Base-by-base conservation (phyloP, 805 yeast species). In the Kuraishia molischiana region DNA sequence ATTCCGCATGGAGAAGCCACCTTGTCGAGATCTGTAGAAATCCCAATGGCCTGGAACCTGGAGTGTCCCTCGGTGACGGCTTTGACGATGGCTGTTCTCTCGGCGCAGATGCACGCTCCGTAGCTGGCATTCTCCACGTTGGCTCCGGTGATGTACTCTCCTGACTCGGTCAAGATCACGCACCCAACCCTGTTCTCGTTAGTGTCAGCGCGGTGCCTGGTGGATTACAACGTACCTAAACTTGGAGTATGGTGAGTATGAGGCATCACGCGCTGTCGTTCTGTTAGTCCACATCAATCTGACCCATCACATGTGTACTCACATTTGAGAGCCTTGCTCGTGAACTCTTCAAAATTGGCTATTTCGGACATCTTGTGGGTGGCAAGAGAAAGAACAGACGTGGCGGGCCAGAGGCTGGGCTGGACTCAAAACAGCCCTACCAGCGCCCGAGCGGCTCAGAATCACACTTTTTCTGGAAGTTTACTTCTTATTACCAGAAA, bases 111-210 rank as follows among this genome's bases (percentile, higher is more conserved):
- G 1, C 77, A 69, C 2, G 76, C 89, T 1, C 75, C 94, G 52
- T 84, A 89, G 35, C 92, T 77, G 3, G 97, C 97, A 54, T 90
- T 92, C 54, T 90, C 98, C 20, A 92, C 77, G 48, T 90, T 90
- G 30, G 95, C 95, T 4, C 97, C 98, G 10, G 59, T 51, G 19
- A 80, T 59, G 32, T 53, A 64, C 15, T 61, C 60, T 2, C 74
- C 82, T 6, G 62, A 52, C 0, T 52, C 55, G 1, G 85, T 66
- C 19, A 85, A 51, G 2, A 90, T 49, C 3, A 79, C 73, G 38
- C 95, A 85, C 0, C 97, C 97, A 2, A 90, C 98, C 36, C 85
- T 66, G 38, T 35, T 6, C 36, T 24, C 21, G n/a, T n/a, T n/a
- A 24, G 22, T n/a, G n/a, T n/a, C n/a, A n/a, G n/a, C n/a, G n/a